phyloP scores from a whole-genome alignment of 352 stramenopile species.

The Phytopythium delawarense region DNA sequence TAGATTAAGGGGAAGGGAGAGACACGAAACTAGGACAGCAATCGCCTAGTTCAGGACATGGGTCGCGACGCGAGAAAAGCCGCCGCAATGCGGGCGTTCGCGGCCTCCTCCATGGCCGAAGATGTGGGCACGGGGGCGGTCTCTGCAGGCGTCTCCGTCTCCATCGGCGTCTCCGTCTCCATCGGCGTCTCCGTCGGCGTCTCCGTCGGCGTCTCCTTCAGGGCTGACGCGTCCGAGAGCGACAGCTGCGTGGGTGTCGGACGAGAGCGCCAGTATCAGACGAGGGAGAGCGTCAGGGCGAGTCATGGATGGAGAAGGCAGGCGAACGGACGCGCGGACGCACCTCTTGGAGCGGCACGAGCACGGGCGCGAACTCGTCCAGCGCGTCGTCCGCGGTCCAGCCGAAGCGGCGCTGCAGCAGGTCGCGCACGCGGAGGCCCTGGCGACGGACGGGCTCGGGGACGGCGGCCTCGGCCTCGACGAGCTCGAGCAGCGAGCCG shows the following conservation, averaged over 20 bases:
- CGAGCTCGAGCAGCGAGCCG: slow-evolving; percentile 57
- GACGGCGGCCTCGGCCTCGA: slow-evolving; percentile 33
- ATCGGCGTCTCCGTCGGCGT: no score
- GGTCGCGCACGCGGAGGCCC: slow-evolving; percentile 24
- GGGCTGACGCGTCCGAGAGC: no score
- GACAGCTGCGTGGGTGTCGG: no score
- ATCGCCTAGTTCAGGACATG: slow-evolving; percentile 3
- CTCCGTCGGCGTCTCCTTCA: no score
- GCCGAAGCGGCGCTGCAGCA: slow-evolving; percentile 36
- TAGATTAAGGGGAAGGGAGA: slow-evolving; percentile 7
- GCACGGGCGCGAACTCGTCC: slow-evolving; percentile 47
- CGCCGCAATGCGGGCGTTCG: slow-evolving; percentile 27
- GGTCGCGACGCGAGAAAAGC: slow-evolving; percentile 16
- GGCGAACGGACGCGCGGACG: neutral
- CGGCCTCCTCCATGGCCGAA: slow-evolving; percentile 7
- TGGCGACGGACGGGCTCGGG: slow-evolving; percentile 26
- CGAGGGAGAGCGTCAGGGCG: neutral
- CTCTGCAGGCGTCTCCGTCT: no score
- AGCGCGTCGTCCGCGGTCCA: slow-evolving; percentile 19
- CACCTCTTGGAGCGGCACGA: slow-evolving; percentile 18
- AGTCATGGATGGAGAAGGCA: neutral
- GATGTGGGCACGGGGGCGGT: no score
- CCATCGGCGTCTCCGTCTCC: no score
- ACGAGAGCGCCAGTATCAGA: neutral
- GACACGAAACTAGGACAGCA: slow-evolving; percentile 6